Evolutionary conservation across 768 basidiomycete species (phyloP), one percentile per base, ranked within the genome.

Genomic region (Boletellus ananas): DNA sequence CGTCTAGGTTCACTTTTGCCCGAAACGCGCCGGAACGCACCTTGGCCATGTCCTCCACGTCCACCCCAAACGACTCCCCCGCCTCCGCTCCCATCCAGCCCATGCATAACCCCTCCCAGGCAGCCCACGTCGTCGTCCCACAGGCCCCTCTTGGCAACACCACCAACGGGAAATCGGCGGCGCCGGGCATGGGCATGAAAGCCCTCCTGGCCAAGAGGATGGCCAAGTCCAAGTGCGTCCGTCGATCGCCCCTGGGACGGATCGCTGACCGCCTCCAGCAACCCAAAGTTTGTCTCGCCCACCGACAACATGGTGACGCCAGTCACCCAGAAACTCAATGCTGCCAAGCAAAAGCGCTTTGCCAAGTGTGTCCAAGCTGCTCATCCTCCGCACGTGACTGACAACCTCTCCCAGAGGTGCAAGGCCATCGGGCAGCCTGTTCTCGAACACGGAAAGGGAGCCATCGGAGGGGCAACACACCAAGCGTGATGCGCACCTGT

Each of bases 251-350:
- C 13, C 16, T 17, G 34, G 37, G 9, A 39, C 20, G 4, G 27
- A 25, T 31, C 43, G 33, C 49, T 54, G 59, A 58, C 45, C 34
- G 16, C 52, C 14, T 14, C 27, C 65, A 93, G 92, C 67, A 96
- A 96, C 67, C 87, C 90, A 18, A 82, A 81, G 31, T 92, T 81
- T 63, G 75, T 94, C 61, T 97, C 95, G 16, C 95, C 95, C 3
- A 96, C 95, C 9, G 95, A 99, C 69, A 90, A 88, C 65, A 77
- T 98, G 70, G 83, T 97, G 78, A 95, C 93, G 3, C 95, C 95
- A 3, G 84, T 83, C 66, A 90, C 94, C 6, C 87, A 94, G 71
- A 98, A 97, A 70, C 79, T 98, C 45, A 87, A 77, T 43, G 89
- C 88, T 16, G 87, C 87, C 3, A 94, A 83, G 79, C 94, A 95